Base-by-base conservation (phyloP, 371 early-diverging fungal species). In the Mucor velutinosus region DNA sequence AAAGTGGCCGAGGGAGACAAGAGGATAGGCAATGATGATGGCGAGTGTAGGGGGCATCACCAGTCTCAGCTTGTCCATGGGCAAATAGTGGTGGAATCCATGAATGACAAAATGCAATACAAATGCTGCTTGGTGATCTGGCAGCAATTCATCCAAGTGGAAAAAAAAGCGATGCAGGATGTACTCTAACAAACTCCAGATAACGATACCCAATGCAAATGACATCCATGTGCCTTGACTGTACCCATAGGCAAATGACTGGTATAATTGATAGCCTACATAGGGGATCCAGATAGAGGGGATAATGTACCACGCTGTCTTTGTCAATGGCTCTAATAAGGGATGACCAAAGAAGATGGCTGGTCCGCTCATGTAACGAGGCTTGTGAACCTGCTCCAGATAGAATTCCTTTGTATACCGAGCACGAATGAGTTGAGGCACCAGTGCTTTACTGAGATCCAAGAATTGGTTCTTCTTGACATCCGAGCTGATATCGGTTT, bases 31-130 rank as follows among this genome's bases (percentile, higher is more conserved):
- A 19, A 98, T 77, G 12, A 87, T 58, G 21, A 91, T 65, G 0
- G 87, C 89, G 41, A 97, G 84, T 10, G 89, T 94, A 12, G 98
- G 98, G 11, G 98, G 98, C 95, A 98, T 94, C 8, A 98, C 98
- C 39, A 98, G 83, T 14, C 98, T 91, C 80, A 95, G 71, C 67
- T 92, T 93, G 61, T 59, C 97, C 95, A 96, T 96, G 5, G 97
- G 97, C 63, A 97, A 27, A 73, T 87, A 97, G 78, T 97, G 97
- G 81, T 97, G 97, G 35, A 97, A 91, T 39, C 97, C 97, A 70
- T 97, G 97, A 27, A 95, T 76, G 69, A 91, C 64, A 67, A 97
- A 97, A 73, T 97, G 97, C 1, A 87, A 68, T 5, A 86, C 61
- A 67, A 94, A 83, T 5, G 89, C 88, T 19, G 84, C 65, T 37